Evolutionary conservation across 1,284 basidiomycete species (phyloP).

Genomic region (Clitocybe nebularis): DNA sequence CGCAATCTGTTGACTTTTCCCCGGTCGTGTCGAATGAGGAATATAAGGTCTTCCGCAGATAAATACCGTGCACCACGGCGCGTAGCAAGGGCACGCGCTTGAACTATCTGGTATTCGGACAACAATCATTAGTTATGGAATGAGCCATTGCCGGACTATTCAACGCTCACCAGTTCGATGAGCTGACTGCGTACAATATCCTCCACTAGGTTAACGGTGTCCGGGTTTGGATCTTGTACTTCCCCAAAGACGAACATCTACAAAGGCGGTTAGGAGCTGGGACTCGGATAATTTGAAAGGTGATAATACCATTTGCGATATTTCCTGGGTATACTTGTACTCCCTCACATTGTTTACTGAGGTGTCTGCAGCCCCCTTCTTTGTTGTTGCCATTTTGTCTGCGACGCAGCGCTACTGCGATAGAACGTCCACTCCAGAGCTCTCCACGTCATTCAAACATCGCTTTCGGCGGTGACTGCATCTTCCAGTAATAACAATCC

Average conservation of each 20-base stretch:
- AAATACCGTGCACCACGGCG: slow-evolving; percentile 83
- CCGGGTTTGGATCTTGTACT: slow-evolving; percentile 84
- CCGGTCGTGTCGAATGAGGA: slow-evolving; percentile 92
- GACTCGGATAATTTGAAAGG: not conserved
- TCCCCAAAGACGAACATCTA: slow-evolving; percentile 98
- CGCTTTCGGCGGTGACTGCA: too few relatives aligned
- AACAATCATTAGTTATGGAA: too few relatives aligned
- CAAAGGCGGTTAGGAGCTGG: not conserved
- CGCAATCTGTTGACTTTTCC: slow-evolving; percentile 91
- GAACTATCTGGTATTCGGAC: slow-evolving; percentile 68
- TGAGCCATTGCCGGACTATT: too few relatives aligned
- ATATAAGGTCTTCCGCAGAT: slow-evolving; percentile 93
- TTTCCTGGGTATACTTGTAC: slow-evolving; percentile 68
- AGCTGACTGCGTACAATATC: slow-evolving; percentile 94
- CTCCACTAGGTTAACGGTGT: slow-evolving; percentile 90
- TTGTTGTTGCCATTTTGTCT: slow-evolving; percentile 20
- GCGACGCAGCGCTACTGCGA: too few relatives aligned
- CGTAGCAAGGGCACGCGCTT: slow-evolving; percentile 82
- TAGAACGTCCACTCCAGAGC: too few relatives aligned
- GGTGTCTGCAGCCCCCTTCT: slow-evolving; percentile 13
- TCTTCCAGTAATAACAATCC: too few relatives aligned
- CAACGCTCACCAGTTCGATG: slow-evolving; percentile 76
- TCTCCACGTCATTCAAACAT: too few relatives aligned
- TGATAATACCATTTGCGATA: slow-evolving; percentile 53
- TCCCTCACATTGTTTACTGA: slow-evolving; percentile 27